Percentiles rank a stretch among this genome's conserved stretches.
Conservation (phyloP, 2,329 filamentous ascomycete genomes). For the Ophiostoma ulmi region DNA sequence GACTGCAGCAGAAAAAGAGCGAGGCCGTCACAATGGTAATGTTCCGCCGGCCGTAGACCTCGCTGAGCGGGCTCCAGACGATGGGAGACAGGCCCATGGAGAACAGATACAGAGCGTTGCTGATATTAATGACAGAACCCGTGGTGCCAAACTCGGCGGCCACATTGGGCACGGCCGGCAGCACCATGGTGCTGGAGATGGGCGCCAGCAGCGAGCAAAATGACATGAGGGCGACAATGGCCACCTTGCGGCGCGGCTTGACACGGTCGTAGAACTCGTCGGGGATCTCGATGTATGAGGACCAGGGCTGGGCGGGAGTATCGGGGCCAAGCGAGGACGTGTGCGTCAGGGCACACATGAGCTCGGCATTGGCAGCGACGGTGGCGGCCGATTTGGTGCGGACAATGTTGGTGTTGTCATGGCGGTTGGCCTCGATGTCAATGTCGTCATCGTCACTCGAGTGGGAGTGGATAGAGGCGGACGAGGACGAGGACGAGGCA, state of each 20-base stretch:
- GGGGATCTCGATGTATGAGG: conserved; percentile 37
- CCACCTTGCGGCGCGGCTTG: conserved; percentile 54
- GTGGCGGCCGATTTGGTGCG: conserved; percentile 10
- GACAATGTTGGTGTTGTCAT: conserved; percentile 18
- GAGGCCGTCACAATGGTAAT: conserved; percentile 50
- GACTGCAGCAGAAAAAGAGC: conserved; percentile 58
- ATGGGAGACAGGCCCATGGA: conserved; percentile 64
- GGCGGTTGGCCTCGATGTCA: conserved; percentile 14
- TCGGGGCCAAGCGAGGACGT: conserved; percentile 31
- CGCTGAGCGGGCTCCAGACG: conserved; percentile 62
- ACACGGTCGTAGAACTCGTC: conserved; percentile 63
- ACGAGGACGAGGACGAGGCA: conserved; percentile 3
- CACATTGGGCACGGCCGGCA: conserved; percentile 62
- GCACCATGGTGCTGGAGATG: conserved; percentile 59
- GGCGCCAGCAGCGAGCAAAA: conserved; percentile 74
- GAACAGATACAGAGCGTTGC: conserved; percentile 64
- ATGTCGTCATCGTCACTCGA: conserved; percentile 3
- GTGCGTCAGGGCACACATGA: conserved; percentile 25
- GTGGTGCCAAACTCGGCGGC: conserved; percentile 54
- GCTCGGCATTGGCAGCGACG: conserved; percentile 17
- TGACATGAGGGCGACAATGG: conserved; percentile 64
- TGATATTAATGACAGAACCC: conserved; percentile 59
- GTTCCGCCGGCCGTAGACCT: conserved; percentile 52
- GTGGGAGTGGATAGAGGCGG: not conserved
- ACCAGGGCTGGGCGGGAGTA: conserved; percentile 31